Conservation (phyloP, 805 yeast genomes). For the Pichia heedii region DNA sequence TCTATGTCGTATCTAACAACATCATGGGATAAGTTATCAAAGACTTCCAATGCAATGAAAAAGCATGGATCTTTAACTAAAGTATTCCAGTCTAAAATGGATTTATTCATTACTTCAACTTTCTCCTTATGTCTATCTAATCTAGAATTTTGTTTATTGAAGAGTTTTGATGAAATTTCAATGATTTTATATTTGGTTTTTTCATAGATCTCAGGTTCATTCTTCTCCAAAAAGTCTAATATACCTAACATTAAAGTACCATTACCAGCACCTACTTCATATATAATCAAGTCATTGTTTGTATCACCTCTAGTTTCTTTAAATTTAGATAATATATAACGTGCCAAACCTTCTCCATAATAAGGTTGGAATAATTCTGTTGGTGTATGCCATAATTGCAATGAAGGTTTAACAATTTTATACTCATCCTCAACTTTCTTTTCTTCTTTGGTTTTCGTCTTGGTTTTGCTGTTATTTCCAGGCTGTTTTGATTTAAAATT, state of each 20-base stretch:
- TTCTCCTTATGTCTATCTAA: conserved; percentile 37
- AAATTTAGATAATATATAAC: conserved; percentile 65
- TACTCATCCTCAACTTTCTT: not conserved
- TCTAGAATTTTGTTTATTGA: conserved; percentile 40
- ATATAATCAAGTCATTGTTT: conserved; percentile 54
- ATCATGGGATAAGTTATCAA: conserved; percentile 81
- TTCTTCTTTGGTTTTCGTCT: not conserved
- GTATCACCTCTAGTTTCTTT: conserved; percentile 61
- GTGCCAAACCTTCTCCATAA: conserved; percentile 80
- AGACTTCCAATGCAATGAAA: conserved; percentile 72
- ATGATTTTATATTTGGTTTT: conserved; percentile 62
- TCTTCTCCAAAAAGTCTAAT: conserved; percentile 48
- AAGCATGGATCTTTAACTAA: conserved; percentile 58
- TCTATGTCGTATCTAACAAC: conserved; percentile 63
- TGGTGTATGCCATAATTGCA: conserved; percentile 86
- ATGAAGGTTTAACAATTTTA: conserved; percentile 28
- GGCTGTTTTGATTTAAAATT: not conserved
- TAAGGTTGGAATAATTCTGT: conserved; percentile 77
- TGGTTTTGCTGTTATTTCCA: not conserved
- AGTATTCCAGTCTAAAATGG: conserved; percentile 67
- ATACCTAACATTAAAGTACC: conserved; percentile 78
- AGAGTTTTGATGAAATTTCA: conserved; percentile 60
- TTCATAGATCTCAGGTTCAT: conserved; percentile 66
- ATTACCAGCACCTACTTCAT: conserved; percentile 88
- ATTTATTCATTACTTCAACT: conserved; percentile 60